Evolutionary conservation across 108 stramenopile species (phyloP).

Genomic region (Conticribra guillardii): DNA sequence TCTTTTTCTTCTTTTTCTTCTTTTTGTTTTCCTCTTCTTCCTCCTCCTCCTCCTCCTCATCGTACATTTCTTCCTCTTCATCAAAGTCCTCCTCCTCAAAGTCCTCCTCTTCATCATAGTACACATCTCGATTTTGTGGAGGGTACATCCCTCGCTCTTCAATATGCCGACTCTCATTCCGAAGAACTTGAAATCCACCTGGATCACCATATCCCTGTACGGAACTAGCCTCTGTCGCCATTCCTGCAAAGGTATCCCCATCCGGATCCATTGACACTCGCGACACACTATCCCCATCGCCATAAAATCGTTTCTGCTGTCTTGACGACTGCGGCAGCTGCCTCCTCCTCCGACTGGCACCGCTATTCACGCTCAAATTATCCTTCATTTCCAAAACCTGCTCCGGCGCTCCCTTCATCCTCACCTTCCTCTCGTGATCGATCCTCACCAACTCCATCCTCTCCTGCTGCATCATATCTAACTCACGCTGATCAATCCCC

Average conservation of each 20-base stretch:
- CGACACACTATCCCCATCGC: slow-evolving; percentile 6
- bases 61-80: slow-evolving; percentile 2
- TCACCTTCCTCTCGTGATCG: slow-evolving; percentile 38
- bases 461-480: slow-evolving; percentile 46
- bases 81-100: slow-evolving; percentile 1
- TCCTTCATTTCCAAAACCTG: slow-evolving; percentile 37
- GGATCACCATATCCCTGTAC: neutral
- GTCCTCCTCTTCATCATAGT: slow-evolving; percentile 21
- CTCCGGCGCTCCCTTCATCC: slow-evolving; percentile 26
- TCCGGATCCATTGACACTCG: slow-evolving; percentile 18
- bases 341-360: neutral
- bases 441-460: slow-evolving; percentile 25
- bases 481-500: slow-evolving; percentile 42
- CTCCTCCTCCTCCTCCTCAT: slow-evolving; percentile 13
- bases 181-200: neutral
- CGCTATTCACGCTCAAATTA: neutral
- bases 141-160: no score
- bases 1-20: neutral
- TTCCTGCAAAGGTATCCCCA: slow-evolving; percentile 15
- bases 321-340: neutral
- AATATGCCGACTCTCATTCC: neutral
- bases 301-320: neutral
- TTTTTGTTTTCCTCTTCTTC: slow-evolving; percentile 2
- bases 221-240: slow-evolving; percentile 19
- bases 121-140: no score